phyloP scores from a whole-genome alignment of 495 filamentous ascomycete genomes.

The Xylaria venustula region DNA sequence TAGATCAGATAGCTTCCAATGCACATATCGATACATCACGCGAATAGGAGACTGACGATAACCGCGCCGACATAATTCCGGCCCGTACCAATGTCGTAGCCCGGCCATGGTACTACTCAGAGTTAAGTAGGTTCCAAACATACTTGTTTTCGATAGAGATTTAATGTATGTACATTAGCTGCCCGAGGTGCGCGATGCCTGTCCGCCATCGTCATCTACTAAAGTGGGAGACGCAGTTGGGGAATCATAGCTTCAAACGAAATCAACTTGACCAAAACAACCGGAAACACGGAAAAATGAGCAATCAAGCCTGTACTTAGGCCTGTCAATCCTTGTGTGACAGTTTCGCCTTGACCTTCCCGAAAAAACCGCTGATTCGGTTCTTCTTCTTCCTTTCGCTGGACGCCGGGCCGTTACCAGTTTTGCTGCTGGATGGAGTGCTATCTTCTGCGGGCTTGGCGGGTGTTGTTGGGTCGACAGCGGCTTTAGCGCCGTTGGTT shows the following conservation, averaged over 20 bases:
- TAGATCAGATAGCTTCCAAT: background rate
- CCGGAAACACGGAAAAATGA: conserved; percentile 14
- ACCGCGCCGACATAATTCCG: background rate
- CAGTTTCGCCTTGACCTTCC: conserved; percentile 58
- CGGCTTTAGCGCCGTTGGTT: conserved; percentile 20
- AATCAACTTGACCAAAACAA: conserved; percentile 25
- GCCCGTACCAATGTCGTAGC: background rate
- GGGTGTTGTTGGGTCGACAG: conserved; percentile 19
- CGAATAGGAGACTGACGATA: background rate
- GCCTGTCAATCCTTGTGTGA: conserved; percentile 23
- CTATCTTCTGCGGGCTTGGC: conserved; percentile 23
- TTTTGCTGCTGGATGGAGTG: conserved; percentile 34
- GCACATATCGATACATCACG: background rate
- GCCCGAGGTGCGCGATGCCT: conserved; percentile 18
- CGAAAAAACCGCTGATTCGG: conserved; percentile 57
- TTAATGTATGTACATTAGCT: conserved; percentile 24
- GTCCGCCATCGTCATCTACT: conserved; percentile 23
- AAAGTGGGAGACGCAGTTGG: conserved; percentile 31
- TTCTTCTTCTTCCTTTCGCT: conserved; percentile 58
- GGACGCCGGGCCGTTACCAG: conserved; percentile 28
- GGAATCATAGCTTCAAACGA: conserved; percentile 40
- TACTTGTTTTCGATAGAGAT: conserved; percentile 16
- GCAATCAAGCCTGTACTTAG: background rate
- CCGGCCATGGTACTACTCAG: background rate
- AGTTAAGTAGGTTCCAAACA: conserved; percentile 3